Conservation (phyloP, 2,329 filamentous ascomycete species). For the Fusarium sp. region DNA sequence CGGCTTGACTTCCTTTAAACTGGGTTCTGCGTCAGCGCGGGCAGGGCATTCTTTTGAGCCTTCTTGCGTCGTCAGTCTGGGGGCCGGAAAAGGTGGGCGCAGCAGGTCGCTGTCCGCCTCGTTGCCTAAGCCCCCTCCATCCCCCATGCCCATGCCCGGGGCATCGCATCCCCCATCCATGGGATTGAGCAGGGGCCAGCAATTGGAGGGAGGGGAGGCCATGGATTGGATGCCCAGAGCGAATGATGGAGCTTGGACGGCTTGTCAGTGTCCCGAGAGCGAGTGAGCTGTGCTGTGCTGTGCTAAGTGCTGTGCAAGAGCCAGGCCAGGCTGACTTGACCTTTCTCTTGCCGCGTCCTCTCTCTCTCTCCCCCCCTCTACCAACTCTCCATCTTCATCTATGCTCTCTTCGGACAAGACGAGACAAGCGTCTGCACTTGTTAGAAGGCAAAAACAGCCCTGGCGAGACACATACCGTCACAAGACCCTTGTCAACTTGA, state of each 20-base stretch:
- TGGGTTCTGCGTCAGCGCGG: background rate
- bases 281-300: background rate
- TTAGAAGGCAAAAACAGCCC: background rate
- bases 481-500: background rate
- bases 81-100: slow-evolving; percentile 16
- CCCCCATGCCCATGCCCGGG: background rate
- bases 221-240: background rate
- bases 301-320: slow-evolving; percentile 27
- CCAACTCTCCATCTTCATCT: background rate
- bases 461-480: background rate
- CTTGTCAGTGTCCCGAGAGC: background rate
- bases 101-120: slow-evolving; percentile 39
- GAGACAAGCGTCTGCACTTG: background rate
- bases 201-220: background rate
- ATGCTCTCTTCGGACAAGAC: background rate
- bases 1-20: background rate
- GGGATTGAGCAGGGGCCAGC: slow-evolving; percentile 13
- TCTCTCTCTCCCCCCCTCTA: background rate
- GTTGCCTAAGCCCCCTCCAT: slow-evolving; percentile 42
- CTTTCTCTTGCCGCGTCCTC: background rate
- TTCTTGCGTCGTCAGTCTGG: background rate
- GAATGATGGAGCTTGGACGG: background rate
- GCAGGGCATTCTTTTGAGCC: slow-evolving; percentile 24
- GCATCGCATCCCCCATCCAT: background rate
- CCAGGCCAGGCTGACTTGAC: slow-evolving; percentile 18